Conservation (phyloP, 2,329 filamentous ascomycete species). For the Colletotrichum tropicicola region DNA sequence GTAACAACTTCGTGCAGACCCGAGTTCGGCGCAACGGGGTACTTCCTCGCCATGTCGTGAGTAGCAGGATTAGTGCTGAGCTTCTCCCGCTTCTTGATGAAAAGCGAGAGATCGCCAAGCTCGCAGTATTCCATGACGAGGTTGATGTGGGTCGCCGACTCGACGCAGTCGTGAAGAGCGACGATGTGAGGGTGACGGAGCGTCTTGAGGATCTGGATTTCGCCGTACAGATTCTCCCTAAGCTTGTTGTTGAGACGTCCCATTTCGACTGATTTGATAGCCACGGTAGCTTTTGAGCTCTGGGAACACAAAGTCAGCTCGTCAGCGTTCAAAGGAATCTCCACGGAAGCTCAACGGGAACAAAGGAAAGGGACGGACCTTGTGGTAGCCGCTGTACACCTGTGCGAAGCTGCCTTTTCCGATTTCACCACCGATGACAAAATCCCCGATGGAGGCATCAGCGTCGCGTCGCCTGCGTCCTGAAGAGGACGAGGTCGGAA, state of each 20-base stretch:
- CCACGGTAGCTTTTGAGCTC: conserved; percentile 84
- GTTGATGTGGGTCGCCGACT: conserved; percentile 88
- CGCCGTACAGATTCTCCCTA: conserved; percentile 92
- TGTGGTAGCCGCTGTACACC: conserved; percentile 88
- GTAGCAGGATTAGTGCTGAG: conserved; percentile 83
- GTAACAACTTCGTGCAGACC: conserved; percentile 98
- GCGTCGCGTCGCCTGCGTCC: conserved; percentile 42
- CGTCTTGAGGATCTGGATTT: conserved; percentile 94
- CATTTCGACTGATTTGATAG: conserved; percentile 96
- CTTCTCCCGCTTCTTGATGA: conserved; percentile 93
- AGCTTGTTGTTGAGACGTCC: conserved; percentile 93
- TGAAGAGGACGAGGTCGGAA: conserved; percentile 44
- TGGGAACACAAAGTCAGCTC: conserved; percentile 44
- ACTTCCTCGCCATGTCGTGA: conserved; percentile 90
- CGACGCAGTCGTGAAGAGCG: conserved; percentile 92
- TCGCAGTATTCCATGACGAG: conserved; percentile 99
- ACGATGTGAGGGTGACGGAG: conserved; percentile 97
- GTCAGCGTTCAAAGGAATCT: not conserved
- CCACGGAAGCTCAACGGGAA: not conserved
- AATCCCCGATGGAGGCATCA: conserved; percentile 69
- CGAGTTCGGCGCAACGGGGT: conserved; percentile 82
- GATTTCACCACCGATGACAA: conserved; percentile 87
- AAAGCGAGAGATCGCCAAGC: conserved; percentile 90
- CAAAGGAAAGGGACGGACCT: conserved; percentile 63
- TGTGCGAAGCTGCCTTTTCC: conserved; percentile 98